Base-by-base conservation (phyloP, 2,329 filamentous ascomycete genomes). In the Zelopaecilomyces penicillatus region DNA sequence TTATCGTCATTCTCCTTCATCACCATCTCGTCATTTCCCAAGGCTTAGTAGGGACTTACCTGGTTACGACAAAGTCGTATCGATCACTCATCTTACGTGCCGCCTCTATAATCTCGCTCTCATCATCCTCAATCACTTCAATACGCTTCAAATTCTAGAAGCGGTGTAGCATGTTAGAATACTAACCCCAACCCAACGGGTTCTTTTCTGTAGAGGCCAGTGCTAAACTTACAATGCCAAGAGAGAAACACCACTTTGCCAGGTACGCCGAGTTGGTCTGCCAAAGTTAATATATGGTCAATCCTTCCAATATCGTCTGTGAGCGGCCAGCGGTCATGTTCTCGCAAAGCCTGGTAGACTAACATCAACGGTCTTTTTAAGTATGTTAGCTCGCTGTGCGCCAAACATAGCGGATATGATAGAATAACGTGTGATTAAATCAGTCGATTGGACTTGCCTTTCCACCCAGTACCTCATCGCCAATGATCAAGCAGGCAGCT, bases 11-110 rank as follows among this genome's bases (percentile, higher is more conserved):
- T 29, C 6, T 4, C 12, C 8, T 8, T 3, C 2, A 33, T 49
- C 34, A 49, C 34, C 39, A 2, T 38, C 3, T 3, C 1, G 6
- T 19, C 19, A 12, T 10, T 26, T 26, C 12, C 11, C 6, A 19
- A 19, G 19, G 19, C 19, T 19, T 19, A 19, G 37, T n/a, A 30
- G 30, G 26, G 3, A 36, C 55, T 48, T 56, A 73, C 75, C 75
- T 93, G 5, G 93, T 97, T 5, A 97, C 87, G 38, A 98, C 87
- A 62, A 97, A 87, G 65, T 97, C 93, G 61, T 96, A 97, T 52
- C 78, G 82, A 42, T 77, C 74, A 59, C 87, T 94, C 89, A 98
- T 95, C 50, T 90, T 81, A 42, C 75, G 75, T 5, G 88, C 83
- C 1, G 89, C 88, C 63, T 97, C 90, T 42, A 91, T 72, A 59